phyloP scores from a whole-genome alignment of 768 basidiomycete species.

The Glaciozyma martinii region DNA sequence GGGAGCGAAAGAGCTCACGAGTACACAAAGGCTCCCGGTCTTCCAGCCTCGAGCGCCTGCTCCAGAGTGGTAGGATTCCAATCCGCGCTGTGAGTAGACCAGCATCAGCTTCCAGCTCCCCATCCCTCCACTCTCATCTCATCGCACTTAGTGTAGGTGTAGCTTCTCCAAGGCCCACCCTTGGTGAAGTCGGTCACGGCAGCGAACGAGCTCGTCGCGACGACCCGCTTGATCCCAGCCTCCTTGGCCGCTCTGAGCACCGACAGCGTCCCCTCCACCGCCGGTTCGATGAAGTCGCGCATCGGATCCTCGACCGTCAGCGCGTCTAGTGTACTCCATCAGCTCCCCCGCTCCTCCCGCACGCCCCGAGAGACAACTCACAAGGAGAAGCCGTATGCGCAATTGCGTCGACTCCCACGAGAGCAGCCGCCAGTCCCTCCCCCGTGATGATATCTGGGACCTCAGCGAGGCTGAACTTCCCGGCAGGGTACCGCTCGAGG shows the following conservation, averaged over 20 bases:
- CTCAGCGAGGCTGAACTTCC: slow-evolving; percentile 14
- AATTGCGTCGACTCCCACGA: slow-evolving; percentile 18
- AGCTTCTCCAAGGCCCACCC: slow-evolving; percentile 28
- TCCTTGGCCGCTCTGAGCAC: slow-evolving; percentile 29
- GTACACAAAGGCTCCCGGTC: slow-evolving; percentile 20
- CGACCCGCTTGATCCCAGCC: slow-evolving; percentile 28
- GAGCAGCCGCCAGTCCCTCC: slow-evolving; percentile 16
- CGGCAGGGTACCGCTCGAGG: slow-evolving; percentile 9
- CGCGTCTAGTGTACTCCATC: slow-evolving; percentile 3
- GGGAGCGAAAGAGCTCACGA: not conserved
- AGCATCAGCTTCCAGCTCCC: not conserved
- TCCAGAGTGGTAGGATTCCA: slow-evolving; percentile 33
- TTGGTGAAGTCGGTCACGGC: slow-evolving; percentile 25
- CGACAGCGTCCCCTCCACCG: slow-evolving; percentile 32
- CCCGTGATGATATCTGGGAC: slow-evolving; percentile 25
- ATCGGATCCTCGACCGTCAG: slow-evolving; percentile 17
- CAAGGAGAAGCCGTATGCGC: slow-evolving; percentile 25
- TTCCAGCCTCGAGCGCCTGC: slow-evolving; percentile 10
- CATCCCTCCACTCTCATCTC: not conserved
- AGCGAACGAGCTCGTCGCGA: slow-evolving; percentile 33
- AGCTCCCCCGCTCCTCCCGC: not conserved
- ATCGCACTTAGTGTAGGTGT: slow-evolving; percentile 30
- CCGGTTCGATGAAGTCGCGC: slow-evolving; percentile 31
- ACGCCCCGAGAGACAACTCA: not conserved
- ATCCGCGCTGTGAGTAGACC: slow-evolving; percentile 1